Conservation (phyloP, 2,329 filamentous ascomycete species). For the Leptoxyphium fumago region DNA sequence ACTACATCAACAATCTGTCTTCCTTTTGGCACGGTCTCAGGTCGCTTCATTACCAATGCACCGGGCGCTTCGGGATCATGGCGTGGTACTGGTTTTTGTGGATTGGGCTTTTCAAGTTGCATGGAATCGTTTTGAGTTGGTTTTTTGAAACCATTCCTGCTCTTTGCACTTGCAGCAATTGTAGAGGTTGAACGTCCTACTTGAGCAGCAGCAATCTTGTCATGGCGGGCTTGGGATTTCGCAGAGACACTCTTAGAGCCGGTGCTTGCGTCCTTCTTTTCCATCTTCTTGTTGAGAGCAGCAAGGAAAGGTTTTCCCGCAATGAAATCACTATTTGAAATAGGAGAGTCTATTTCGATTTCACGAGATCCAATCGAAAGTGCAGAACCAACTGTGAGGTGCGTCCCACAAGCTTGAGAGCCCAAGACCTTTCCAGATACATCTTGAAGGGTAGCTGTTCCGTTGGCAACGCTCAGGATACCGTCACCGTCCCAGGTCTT, state of each 20-base stretch:
- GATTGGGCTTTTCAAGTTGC: conserved; percentile 26
- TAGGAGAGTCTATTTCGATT: conserved; percentile 49
- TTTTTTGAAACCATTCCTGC: conserved; percentile 41
- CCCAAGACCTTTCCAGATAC: conserved; percentile 50
- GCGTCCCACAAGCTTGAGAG: conserved; percentile 38
- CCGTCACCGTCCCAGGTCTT: conserved; percentile 68
- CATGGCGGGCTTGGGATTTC: conserved; percentile 17
- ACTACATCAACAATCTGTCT: conserved; percentile 59
- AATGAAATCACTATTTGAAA: conserved; percentile 40
- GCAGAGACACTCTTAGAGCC: conserved; percentile 11
- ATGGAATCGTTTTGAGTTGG: conserved; percentile 40
- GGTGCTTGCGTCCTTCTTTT: conserved; percentile 12
- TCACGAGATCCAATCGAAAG: conserved; percentile 53
- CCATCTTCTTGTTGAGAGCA: conserved; percentile 14
- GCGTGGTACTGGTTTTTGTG: conserved; percentile 41
- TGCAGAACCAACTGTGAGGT: conserved; percentile 43
- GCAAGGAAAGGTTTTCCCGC: conserved; percentile 16
- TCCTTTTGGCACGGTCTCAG: conserved; percentile 39
- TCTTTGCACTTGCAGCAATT: conserved; percentile 23
- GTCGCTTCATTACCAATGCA: conserved; percentile 54
- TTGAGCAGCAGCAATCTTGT: conserved; percentile 26
- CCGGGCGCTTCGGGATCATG: conserved; percentile 46
- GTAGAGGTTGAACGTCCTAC: conserved; percentile 22
- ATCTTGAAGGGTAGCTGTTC: conserved; percentile 47
- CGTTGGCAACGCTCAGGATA: conserved; percentile 41